Evolutionary conservation across 257 asterid species (phyloP), one percentile per base, ranked within the genome.

Genomic region (Solanum chilense): DNA sequence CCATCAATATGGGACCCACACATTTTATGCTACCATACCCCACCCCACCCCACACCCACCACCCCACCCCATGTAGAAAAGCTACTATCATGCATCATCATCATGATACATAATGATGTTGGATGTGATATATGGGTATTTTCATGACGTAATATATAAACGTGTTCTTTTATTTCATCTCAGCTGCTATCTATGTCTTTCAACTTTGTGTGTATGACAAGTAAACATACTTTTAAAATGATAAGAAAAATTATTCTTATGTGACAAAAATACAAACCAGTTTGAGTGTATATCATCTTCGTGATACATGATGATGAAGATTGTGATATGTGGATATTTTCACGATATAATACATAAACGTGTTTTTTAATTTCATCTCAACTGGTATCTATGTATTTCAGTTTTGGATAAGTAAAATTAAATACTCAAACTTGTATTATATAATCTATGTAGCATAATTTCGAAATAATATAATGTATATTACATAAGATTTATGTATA

Each of bases 171-270:
- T 11, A 58, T 20, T 58, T 58, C 12, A 20, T 20, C 16, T 23
- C 7, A 11, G 7, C 3, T n/a, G 4, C 0, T n/a, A n/a, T 23
- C 1, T 62, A 1, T 10, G 70, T 23, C 31, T n/a, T n/a, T n/a
- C 1, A n/a, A 62, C 0, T n/a, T 62, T n/a, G 29, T 7, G 12
- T 20, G 1, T 10, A 12, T n/a, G 0, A 23, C 16, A 10, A 4
- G 1, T 20, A 58, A 4, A 58, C 2, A 58, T 5, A 10, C 6
- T 33, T 33, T 33, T 33, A 33, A 4, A 33, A 3, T 33, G 5
- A 33, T 33, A 3, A 3, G 6, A 33, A 33, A 33, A 33, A 33
- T 33, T 33, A 33, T 33, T 33, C 13, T 23, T 4, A 62, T 62
- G 15, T 62, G 69, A 1, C 31, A 62, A 9, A 9, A 60, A 62